Evolutionary conservation across 306 rosid genomes (phyloP).

Genomic region (Betula pendula): DNA sequence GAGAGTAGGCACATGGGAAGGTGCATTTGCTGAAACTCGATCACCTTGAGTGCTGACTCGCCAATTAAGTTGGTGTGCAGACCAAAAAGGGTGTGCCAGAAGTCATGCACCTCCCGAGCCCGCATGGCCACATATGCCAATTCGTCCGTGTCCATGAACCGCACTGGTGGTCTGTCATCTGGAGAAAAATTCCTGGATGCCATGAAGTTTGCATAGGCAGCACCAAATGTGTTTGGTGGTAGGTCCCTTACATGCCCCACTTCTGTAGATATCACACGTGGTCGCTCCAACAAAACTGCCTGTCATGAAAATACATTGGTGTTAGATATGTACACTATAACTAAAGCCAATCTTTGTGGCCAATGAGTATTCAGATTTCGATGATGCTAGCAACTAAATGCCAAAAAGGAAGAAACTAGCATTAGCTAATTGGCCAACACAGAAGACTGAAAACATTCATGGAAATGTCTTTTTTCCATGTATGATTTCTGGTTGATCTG

Average conservation of each 20-base stretch:
- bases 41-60: conserved; percentile 83
- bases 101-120: conserved; percentile 94
- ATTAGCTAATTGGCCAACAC: background rate
- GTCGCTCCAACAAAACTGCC: conserved; percentile 69
- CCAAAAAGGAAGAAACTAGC: background rate
- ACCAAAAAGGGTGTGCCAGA: conserved; percentile 88
- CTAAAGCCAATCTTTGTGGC: background rate
- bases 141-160: conserved; percentile 86
- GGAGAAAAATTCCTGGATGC: conserved; percentile 96
- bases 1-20: conserved; percentile 84
- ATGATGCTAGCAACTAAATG: background rate
- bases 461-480: background rate
- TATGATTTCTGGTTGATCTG: background rate
- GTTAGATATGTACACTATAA: background rate
- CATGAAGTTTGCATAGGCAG: conserved; percentile 92
- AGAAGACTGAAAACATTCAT: background rate
- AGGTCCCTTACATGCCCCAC: conserved; percentile 91
- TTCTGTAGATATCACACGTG: conserved; percentile 66
- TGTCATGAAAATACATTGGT: conserved; percentile 26
- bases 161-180: conserved; percentile 88
- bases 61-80: conserved; percentile 93
- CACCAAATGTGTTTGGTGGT: conserved; percentile 79
- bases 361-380: too few relatives aligned
- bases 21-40: conserved; percentile 84
- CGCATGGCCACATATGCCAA: conserved; percentile 81